Conservation (phyloP, 148 eudicot species). For the Euryodendron excelsum region DNA sequence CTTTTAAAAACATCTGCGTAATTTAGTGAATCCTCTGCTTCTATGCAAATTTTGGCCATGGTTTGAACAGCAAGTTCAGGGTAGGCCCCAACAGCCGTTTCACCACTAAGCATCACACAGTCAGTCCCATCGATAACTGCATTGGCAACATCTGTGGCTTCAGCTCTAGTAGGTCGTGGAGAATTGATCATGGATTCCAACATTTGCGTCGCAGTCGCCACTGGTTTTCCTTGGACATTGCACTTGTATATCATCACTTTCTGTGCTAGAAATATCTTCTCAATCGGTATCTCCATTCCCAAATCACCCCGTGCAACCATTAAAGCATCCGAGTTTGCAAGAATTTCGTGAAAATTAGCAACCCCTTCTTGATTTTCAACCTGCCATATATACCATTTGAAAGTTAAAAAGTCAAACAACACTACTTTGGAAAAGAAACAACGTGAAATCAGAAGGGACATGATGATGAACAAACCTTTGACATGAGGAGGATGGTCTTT, state of each 20-base stretch:
- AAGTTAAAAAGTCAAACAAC: too few relatives aligned
- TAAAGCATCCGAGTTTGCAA: constrained; percentile 51
- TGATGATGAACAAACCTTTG: constrained; percentile 45
- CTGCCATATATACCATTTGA: too few relatives aligned
- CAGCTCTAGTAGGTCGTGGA: constrained; percentile 55
- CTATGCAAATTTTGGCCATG: constrained; percentile 51
- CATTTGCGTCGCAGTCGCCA: constrained; percentile 56
- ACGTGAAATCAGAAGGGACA: too few relatives aligned
- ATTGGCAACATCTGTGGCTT: constrained; percentile 56
- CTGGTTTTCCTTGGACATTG: constrained; percentile 57
- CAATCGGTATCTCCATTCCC: constrained; percentile 57
- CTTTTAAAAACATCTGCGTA: constrained; percentile 44
- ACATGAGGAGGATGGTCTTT: constrained; percentile 50
- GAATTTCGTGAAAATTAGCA: constrained; percentile 51
- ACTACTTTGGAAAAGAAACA: too few relatives aligned
- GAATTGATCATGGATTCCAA: constrained; percentile 57
- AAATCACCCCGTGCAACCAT: constrained; percentile 58
- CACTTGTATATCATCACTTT: constrained; percentile 54
- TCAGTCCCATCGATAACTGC: constrained; percentile 58
- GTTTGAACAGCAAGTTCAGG: constrained; percentile 52
- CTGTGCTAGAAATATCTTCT: constrained; percentile 52
- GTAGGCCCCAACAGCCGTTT: constrained; percentile 57
- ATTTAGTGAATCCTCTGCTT: constrained; percentile 48
- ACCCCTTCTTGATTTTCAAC: constrained; percentile 62
- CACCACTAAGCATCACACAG: constrained; percentile 59